phyloP scores from a whole-genome alignment of 306 rosid species.

The Lathyrus tuberosus region DNA sequence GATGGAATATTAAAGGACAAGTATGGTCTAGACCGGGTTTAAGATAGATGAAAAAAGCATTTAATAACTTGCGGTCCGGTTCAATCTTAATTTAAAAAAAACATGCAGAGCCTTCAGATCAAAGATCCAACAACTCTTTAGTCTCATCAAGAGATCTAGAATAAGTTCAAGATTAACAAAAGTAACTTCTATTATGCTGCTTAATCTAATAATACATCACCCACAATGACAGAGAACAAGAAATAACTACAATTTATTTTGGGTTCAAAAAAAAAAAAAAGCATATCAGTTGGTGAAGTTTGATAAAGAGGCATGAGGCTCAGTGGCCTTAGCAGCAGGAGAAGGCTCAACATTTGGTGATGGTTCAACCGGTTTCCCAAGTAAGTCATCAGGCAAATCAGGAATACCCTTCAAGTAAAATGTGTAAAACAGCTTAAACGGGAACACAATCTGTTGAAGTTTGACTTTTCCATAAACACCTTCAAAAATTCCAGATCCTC shows the following conservation, averaged over 20 bases:
- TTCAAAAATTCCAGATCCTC: conserved; percentile 78
- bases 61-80: no score
- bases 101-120: neutral
- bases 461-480: conserved; percentile 69
- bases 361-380: conserved; percentile 55
- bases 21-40: no score
- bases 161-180: no score
- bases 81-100: neutral
- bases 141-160: no score
- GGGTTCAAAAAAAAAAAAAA: neutral
- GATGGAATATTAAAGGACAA: neutral
- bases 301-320: conserved; percentile 49
- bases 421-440: conserved; percentile 75
- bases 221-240: neutral
- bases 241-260: neutral
- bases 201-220: neutral
- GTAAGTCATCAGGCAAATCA: conserved; percentile 68
- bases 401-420: conserved; percentile 77
- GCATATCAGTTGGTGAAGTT: conserved; percentile 41
- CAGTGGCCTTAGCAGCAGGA: conserved; percentile 65
- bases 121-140: neutral
- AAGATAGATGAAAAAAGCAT: no score
- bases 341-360: conserved; percentile 67
- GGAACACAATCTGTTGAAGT: conserved; percentile 67
- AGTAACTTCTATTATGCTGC: conserved; percentile 4